Evolutionary conservation across 352 stramenopile species (phyloP).

Genomic region (Globisporangium abappressorium): DNA sequence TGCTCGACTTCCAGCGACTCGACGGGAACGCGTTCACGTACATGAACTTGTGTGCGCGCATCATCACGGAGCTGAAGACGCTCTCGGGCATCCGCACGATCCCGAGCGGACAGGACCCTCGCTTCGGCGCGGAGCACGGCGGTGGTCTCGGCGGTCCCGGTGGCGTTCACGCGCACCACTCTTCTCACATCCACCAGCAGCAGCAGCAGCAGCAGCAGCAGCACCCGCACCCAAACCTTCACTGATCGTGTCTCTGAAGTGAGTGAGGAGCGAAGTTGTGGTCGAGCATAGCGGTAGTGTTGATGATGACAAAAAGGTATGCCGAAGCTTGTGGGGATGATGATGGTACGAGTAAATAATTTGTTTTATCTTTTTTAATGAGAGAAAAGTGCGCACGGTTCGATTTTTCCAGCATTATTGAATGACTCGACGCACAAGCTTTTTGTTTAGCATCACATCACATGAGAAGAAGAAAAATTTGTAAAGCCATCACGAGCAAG

Average conservation of each 20-base stretch:
- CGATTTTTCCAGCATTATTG: background rate
- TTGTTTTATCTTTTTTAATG: conserved; percentile 8
- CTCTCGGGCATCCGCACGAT: conserved; percentile 77
- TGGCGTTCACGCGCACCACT: conserved; percentile 29
- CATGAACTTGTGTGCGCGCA: conserved; percentile 98
- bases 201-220: conserved; percentile 47
- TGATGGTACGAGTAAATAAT: conserved; percentile 12
- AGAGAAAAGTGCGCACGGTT: background rate
- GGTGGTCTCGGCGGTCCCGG: conserved; percentile 31
- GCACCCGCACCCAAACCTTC: conserved; percentile 26
- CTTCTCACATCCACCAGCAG: conserved; percentile 51
- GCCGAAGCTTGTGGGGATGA: background rate
- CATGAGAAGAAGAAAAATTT: background rate
- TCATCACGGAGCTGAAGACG: conserved; percentile 99
- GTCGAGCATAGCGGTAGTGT: background rate
- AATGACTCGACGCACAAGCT: background rate
- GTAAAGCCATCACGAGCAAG: background rate
- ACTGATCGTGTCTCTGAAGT: conserved; percentile 3
- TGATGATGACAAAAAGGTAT: conserved; percentile 12
- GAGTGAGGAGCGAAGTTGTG: background rate
- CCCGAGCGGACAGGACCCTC: conserved; percentile 44
- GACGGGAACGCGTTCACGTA: conserved; percentile 98
- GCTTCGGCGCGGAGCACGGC: conserved; percentile 41
- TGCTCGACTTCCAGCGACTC: conserved; percentile 97
- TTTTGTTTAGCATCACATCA: background rate